Evolutionary conservation across 805 yeast genomes (phyloP).

Genomic region (Schizosaccharomyces cryophilus): DNA sequence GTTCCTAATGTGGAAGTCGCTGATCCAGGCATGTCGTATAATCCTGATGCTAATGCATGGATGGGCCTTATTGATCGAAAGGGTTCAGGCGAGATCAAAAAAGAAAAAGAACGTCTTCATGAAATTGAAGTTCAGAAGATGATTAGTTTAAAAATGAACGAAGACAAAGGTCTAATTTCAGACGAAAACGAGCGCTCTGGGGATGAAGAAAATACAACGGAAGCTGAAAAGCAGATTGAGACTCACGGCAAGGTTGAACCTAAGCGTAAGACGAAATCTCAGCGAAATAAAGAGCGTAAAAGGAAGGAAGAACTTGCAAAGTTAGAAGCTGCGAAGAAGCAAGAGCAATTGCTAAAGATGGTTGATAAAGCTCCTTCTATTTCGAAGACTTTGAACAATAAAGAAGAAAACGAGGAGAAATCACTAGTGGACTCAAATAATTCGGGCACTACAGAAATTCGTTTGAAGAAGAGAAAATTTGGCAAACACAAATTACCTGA

Average conservation of each 20-base stretch:
- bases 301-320: background rate
- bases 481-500: constrained; percentile 24
- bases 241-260: background rate
- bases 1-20: constrained; percentile 23
- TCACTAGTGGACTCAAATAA: background rate
- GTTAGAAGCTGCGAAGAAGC: background rate
- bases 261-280: constrained; percentile 1
- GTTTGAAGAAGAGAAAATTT: constrained; percentile 13
- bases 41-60: constrained; percentile 76
- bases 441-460: background rate
- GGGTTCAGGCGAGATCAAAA: constrained; percentile 25
- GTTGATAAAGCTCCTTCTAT: background rate
- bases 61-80: constrained; percentile 42
- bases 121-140: constrained; percentile 38
- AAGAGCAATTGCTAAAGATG: background rate
- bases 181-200: constrained; percentile 17
- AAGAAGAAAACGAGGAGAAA: background rate
- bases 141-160: constrained; percentile 39
- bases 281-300: constrained; percentile 6
- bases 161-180: constrained; percentile 19
- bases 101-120: constrained; percentile 29
- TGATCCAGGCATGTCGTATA: constrained; percentile 76
- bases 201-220: constrained; percentile 26
- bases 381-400: background rate
- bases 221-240: constrained; percentile 17